These are phyloP conservation scores for Cyberlindnera petersonii DNA, from an alignment of 805 yeast genomes.

Conservation along the genomic window DNA sequence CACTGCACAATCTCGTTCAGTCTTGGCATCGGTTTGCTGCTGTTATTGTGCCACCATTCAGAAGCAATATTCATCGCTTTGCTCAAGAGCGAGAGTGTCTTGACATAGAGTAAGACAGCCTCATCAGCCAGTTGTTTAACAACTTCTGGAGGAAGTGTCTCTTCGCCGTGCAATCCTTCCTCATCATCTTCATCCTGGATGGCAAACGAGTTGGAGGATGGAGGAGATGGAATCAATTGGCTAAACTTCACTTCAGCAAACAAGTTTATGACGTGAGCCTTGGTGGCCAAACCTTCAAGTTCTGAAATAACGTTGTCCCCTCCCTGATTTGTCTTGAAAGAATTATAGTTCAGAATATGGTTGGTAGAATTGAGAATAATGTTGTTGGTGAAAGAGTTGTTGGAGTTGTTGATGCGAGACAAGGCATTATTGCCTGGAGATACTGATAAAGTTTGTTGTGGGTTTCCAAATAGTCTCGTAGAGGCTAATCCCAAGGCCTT, in stretches of 20 bases:
- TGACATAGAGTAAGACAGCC: conserved; percentile 80
- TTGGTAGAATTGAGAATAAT: conserved; percentile 22
- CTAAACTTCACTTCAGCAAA: conserved; percentile 89
- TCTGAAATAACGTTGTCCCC: conserved; percentile 38
- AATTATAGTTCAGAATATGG: conserved; percentile 16
- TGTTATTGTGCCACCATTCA: conserved; percentile 77
- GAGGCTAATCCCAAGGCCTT: conserved; percentile 87
- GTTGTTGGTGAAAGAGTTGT: conserved; percentile 23
- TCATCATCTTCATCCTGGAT: conserved; percentile 37
- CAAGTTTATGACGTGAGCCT: conserved; percentile 82
- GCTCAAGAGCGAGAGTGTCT: conserved; percentile 76
- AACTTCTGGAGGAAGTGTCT: conserved; percentile 52
- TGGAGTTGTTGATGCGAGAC: conserved; percentile 19
- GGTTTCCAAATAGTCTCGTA: conserved; percentile 71
- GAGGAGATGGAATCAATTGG: conserved; percentile 75
- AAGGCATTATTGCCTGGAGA: conserved; percentile 13
- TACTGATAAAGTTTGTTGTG: conserved; percentile 24
- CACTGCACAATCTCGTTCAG: conserved; percentile 68
- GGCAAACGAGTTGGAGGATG: conserved; percentile 32
- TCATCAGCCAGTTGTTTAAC: conserved; percentile 68
- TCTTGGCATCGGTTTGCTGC: conserved; percentile 38
- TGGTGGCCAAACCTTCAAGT: conserved; percentile 77
- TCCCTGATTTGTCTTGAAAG: conserved; percentile 13
- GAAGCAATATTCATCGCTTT: conserved; percentile 83
- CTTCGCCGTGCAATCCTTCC: conserved; percentile 15